Evolutionary conservation across 2,329 filamentous ascomycete genomes (phyloP), one percentile per base, ranked within the genome.

Genomic region (Cephalotrichum gorgonifer): DNA sequence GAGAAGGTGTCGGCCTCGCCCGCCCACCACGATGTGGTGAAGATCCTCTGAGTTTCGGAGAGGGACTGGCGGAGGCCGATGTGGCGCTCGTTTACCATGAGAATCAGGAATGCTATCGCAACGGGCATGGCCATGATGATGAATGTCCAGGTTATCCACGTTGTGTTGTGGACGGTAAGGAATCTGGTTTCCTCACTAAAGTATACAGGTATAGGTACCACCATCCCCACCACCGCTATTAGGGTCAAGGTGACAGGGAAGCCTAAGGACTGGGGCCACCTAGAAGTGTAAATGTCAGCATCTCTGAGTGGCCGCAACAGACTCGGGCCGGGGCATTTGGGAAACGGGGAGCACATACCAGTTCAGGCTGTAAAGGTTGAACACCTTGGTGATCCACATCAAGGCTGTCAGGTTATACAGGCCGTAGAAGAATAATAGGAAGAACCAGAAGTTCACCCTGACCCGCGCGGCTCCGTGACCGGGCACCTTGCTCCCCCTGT

Each of bases 401-500:
- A 85, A 64, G 2, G 81, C 81, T 4, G 79, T 82, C 23, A 84
- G 58, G 59, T 81, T 84, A 63, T 85, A 85, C 55, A 83, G 76
- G 50, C 79, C 79, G 61, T 85, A 85, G 65, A 84, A 85, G 50
- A 83, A 75, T 44, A 83, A 75, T 33, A 85, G 68, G 58, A 85
- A 85, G 69, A 83, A 84, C 81, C 81, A 85, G 58, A 85, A 85
- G 65, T 82, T 83, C 55, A 85, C 75, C 53, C 77, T 74, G 4
- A 85, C 81, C 39, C 75, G 69, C 6, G 80, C 78, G 55, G 74
- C 70, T 51, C 81, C 81, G 67, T 85, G 79, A 25, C 80, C 81
- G 1, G 80, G 79, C 1, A 68, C 64, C 48, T 72, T 75, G 54
- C 67, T 66, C 35, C 62, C 63, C 30, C 55, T 30, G 33, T 58